Base-by-base conservation (phyloP, 2,329 filamentous ascomycete species). In the Microsporum audouinii region DNA sequence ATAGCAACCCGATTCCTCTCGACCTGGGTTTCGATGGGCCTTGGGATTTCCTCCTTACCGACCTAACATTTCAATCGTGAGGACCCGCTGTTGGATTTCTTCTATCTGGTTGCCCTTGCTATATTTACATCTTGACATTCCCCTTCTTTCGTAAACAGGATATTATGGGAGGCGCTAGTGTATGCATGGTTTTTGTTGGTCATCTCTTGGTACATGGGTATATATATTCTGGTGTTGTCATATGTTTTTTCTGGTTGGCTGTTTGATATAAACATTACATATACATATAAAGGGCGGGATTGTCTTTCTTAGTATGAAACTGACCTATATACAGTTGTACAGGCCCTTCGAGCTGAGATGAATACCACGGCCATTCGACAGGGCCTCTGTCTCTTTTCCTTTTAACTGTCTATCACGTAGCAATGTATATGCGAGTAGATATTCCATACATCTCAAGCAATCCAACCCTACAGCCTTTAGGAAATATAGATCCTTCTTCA, bases 41-140 rank as follows among this genome's bases (percentile, higher is more conserved):
- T 17, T 55, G 51, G 51, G 51, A 55, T 34, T 55, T 55, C 7
- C 23, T 55, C 12, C 51, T 55, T 14, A 55, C 51, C n/a, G 51
- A 55, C n/a, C 14, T 55, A 36, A 5, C 51, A 8, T 55, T n/a
- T 17, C 51, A 55, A 23, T 2, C 51, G 4, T 55, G 31, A 55
- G 2, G 31, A 5, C 33, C 33, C 12, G 7, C 4, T 3, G 1
- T 36, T 23, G 17, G 3, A 10, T 10, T 55, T 36, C 7, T 55
- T 23, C 12, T 55, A 36, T n/a, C 10, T 31, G 51, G 51, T 8
- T 23, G 51, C 23, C n/a, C 8, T 55, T 55, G 36, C 45, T 51
- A 55, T 55, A 55, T n/a, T 33, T 31, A 55, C 33, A 55, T 36
- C n/a, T 55, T 27, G 51, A 55, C 36, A 55, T 55, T 31, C 49